Evolutionary conservation across 495 filamentous ascomycete species (phyloP).

Genomic region (Talaromyces wortmannii): DNA sequence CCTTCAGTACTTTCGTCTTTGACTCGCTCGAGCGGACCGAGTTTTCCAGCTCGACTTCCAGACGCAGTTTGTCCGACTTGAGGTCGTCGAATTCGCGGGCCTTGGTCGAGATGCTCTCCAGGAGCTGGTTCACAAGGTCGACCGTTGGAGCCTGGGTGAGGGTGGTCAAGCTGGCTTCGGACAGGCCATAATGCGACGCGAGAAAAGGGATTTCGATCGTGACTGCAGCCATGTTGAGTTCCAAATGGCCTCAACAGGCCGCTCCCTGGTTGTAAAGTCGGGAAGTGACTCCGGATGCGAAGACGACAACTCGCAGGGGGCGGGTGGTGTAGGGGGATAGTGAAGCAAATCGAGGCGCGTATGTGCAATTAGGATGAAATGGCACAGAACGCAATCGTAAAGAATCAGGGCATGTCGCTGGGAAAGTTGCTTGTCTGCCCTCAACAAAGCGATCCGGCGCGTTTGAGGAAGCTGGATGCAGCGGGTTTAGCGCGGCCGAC

Average conservation of each 20-base stretch:
- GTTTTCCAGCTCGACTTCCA: slow-evolving; percentile 91
- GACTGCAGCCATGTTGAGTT: slow-evolving; percentile 59
- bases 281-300: not conserved
- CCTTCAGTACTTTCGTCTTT: slow-evolving; percentile 71
- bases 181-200: slow-evolving; percentile 64
- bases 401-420: not conserved
- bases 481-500: not conserved
- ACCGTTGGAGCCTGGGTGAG: slow-evolving; percentile 66
- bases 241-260: slow-evolving; percentile 5
- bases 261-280: not conserved
- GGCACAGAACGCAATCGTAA: not conserved
- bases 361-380: slow-evolving; percentile 6
- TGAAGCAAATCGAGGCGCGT: slow-evolving; percentile 6
- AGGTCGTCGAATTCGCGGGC: slow-evolving; percentile 74
- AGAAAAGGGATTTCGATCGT: slow-evolving; percentile 71
- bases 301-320: not conserved
- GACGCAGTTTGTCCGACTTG: slow-evolving; percentile 72
- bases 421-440: not conserved
- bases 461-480: not conserved
- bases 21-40: slow-evolving; percentile 73
- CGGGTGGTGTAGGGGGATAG: not conserved
- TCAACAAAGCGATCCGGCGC: slow-evolving; percentile 4
- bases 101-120: slow-evolving; percentile 62
- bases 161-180: slow-evolving; percentile 57
- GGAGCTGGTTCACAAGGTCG: slow-evolving; percentile 65